Percentiles rank a stretch among this genome's conserved stretches.
These are phyloP conservation scores for Solanum virginianum DNA, from an alignment of 257 asterid genomes.

Conservation along the genomic window DNA sequence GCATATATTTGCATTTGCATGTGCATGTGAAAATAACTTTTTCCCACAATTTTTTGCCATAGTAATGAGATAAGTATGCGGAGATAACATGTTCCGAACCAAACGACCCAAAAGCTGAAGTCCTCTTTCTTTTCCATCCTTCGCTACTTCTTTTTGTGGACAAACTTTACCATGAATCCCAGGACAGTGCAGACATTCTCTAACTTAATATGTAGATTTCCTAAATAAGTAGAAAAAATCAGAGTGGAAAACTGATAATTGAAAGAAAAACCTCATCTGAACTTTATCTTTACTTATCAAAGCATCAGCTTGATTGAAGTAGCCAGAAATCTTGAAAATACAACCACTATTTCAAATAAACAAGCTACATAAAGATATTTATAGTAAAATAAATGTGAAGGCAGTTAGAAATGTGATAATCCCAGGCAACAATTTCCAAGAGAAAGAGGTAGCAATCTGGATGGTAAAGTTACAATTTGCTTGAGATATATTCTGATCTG, in stretches of 20 bases:
- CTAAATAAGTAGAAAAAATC: neutral
- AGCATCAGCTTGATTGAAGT: neutral
- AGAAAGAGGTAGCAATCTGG: slow-evolving; percentile 41
- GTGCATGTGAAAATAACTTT: no score
- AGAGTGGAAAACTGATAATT: neutral
- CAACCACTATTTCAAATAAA: neutral
- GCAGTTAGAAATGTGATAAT: neutral
- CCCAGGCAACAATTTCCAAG: slow-evolving; percentile 7
- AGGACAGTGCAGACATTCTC: no score
- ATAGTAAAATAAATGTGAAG: slow-evolving; percentile 4
- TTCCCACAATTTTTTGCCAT: no score
- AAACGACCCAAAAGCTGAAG: neutral
- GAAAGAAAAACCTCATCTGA: neutral
- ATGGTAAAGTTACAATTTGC: slow-evolving; percentile 54
- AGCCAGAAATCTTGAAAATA: neutral
- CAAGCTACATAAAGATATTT: slow-evolving; percentile 2
- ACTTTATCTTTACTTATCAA: neutral
- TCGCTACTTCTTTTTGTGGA: neutral
- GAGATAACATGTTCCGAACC: no score
- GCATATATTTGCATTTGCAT: no score
- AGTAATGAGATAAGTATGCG: no score
- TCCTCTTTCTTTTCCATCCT: neutral
- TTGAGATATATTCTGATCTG: slow-evolving; percentile 54
- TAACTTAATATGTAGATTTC: neutral
- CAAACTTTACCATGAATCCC: no score